Base-by-base conservation (phyloP, 495 filamentous ascomycete species). In the Cairneyella variabilis region DNA sequence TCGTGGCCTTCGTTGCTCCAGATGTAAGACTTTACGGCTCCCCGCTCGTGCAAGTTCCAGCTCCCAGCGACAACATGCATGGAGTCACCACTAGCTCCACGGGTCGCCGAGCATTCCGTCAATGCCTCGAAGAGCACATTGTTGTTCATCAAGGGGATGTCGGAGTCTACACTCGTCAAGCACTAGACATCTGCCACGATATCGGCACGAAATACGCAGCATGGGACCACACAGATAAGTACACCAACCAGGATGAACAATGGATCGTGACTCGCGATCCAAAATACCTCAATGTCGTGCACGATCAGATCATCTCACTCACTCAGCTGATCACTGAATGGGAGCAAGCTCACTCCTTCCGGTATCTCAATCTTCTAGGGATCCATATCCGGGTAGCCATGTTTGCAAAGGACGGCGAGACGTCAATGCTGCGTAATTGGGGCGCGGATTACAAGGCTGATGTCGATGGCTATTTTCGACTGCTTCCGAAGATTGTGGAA, bases 1-100 rank as follows among this genome's bases (percentile, higher is more conserved):
- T 59, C 11, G 56, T 59, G 1, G 56, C 56, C 3, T 18, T 59
- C 21, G 30, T 38, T n/a, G n/a, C 16, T 7, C 10, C 1, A 0
- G 11, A 21, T 8, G 30, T 32, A 25, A 37, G 50, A 22, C 36
- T 32, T 39, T 30, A n/a, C 4, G 50, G 51, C 18, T 53, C 48
- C 1, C 14, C 16, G 14, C 40, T 53, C 1, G 56, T 59, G 11
- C 51, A 59, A 37, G 51, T 59, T 2, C 56, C 56, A 5, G 56
- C 56, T 23, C 56, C 56, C 12, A 59, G 56, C 34, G 56, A 59
- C 8, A 59, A 59, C 39, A 26, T 59, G n/a, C 16, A 50, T 46
- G 56, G 56, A 12, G 36, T 59, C 1, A 59, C 56, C 16, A 51
- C 45, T 4, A 54, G 50, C 41, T 37, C 39, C 5, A 7, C 45